Conservation (phyloP, 140 eudicot species). For the Erigeron philadelphicus region DNA sequence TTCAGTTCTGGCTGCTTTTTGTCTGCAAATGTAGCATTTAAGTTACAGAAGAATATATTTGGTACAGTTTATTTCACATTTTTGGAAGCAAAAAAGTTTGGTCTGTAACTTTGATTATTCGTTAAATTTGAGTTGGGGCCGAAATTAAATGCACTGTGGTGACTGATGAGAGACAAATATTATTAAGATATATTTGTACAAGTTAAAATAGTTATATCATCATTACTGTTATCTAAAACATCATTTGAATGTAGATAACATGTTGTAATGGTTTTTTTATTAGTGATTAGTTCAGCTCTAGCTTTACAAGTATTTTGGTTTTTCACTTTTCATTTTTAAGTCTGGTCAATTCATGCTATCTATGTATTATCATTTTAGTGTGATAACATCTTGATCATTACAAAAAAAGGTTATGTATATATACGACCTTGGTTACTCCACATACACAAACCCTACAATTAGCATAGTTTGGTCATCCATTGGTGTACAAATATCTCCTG, state of each 20-base stretch:
- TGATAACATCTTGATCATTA: too few relatives aligned
- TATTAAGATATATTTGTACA: background rate
- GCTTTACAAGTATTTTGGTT: background rate
- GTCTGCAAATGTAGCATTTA: background rate
- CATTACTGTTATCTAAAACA: background rate
- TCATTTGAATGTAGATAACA: background rate
- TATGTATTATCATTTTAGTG: too few relatives aligned
- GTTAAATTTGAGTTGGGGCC: background rate
- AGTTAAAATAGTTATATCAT: background rate
- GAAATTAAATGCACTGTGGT: background rate
- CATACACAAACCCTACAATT: too few relatives aligned
- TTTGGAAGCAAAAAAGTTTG: background rate
- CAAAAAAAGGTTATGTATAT: too few relatives aligned
- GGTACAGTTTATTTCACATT: background rate
- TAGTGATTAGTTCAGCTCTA: background rate
- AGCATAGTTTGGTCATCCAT: too few relatives aligned
- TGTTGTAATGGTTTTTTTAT: background rate
- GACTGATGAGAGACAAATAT: background rate
- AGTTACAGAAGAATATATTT: background rate
- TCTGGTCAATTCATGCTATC: too few relatives aligned
- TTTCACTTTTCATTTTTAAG: background rate
- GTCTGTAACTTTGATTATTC: background rate
- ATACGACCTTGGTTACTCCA: too few relatives aligned
- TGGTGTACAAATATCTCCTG: too few relatives aligned
- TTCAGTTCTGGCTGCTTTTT: background rate